Base-by-base conservation (phyloP, 176 grass and related monocot species). In the Musa beccarii region DNA sequence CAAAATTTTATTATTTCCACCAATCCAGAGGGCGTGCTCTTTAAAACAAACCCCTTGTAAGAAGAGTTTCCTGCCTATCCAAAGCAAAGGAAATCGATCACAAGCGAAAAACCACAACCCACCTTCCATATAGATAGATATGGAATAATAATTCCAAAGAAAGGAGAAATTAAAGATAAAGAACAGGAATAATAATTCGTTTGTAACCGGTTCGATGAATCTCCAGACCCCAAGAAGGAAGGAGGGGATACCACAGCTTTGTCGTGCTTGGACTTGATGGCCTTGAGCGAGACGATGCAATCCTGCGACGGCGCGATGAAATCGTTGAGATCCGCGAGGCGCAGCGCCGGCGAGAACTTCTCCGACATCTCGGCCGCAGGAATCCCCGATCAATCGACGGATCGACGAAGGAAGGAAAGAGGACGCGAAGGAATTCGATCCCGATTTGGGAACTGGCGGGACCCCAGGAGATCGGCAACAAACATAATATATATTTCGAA, bases 221-320 rank as follows among this genome's bases (percentile, higher is more conserved):
- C 15, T 64, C 19, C 20, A 10, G 11, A 26, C 63, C 17, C 68
- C 50, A 19, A 20, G 15, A 43, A 6, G 9, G 17, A 55, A 74
- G 55, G 29, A 49, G 34, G 3, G 49, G 4, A 43, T 53, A 81
- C 63, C 29, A 79, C 80, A 68, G 29, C 51, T 61, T 75, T 83
- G 2, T 68, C 65, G 26, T 52, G 65, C 51, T 88, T 83, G 71
- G 88, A 82, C 50, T 82, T 64, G 24, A 69, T 81, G 63, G 84
- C 84, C 74, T 92, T 91, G 61, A 94, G 90, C 76, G 90, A 91
- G 76, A 99, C 63, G 86, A 99, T 29, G 83, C 95, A 99, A 69
- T 87, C 82, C 86, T 94, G 95, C 59, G 95, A 99, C 11, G 88
- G 95, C n/a, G 90, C 83, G 68, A 99, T 99, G 81, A 99, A 99